A percentile compares a stretch with the other conserved stretches of the same genome.
Evolutionary conservation across 106 monocot species (phyloP).

Genomic region (Acorus gramineus): DNA sequence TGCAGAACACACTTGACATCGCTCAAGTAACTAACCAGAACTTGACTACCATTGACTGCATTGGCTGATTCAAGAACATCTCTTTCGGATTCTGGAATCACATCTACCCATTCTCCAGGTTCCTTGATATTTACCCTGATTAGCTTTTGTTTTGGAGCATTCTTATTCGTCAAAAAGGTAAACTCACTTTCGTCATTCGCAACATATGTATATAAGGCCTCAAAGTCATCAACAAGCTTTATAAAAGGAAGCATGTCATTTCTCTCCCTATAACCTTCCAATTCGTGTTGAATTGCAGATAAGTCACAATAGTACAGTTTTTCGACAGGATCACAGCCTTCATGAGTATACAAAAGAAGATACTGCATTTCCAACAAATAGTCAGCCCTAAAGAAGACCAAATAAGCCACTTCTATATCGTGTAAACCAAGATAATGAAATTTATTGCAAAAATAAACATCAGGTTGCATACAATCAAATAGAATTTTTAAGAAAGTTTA

Average conservation of each 20-base stretch:
- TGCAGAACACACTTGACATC: constrained; percentile 78
- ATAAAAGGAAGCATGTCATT: constrained; percentile 67
- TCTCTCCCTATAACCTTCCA: constrained; percentile 38
- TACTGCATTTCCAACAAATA: constrained; percentile 36
- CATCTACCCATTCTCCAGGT: constrained; percentile 55
- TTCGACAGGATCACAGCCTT: constrained; percentile 79
- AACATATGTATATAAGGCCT: constrained; percentile 49
- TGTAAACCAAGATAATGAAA: too few species aligned
- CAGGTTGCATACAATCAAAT: too few species aligned
- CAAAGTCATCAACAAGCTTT: constrained; percentile 82
- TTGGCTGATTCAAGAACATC: constrained; percentile 68
- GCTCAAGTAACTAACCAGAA: constrained; percentile 71
- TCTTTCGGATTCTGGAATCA: constrained; percentile 54
- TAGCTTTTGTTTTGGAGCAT: constrained; percentile 68
- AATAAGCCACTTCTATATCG: too few species aligned
- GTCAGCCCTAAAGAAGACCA: too few species aligned
- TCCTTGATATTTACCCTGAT: constrained; percentile 56
- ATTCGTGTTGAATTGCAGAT: constrained; percentile 46
- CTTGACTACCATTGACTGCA: constrained; percentile 59
- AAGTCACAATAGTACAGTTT: constrained; percentile 83
- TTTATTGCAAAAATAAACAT: too few species aligned
- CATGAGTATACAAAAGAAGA: constrained; percentile 37
- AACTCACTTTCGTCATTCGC: constrained; percentile 72
- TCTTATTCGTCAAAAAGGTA: constrained; percentile 84
- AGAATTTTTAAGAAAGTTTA: too few species aligned